Conservation (phyloP, 306 rosid genomes). For the Fragaria iinumae region DNA sequence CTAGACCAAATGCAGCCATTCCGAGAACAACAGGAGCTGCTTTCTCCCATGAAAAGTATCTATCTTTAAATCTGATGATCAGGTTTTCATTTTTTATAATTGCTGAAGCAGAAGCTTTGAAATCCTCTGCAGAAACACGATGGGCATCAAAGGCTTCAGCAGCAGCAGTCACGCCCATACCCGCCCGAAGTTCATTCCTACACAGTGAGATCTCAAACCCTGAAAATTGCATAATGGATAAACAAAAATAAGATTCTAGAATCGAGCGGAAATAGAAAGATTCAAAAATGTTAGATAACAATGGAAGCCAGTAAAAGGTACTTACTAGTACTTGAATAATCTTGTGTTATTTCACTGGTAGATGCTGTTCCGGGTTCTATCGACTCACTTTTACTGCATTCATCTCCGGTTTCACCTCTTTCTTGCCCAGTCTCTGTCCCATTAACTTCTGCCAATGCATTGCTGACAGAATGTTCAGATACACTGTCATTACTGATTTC, state of each 20-base stretch:
- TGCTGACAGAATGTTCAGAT: constrained; percentile 19
- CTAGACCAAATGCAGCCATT: constrained; percentile 62
- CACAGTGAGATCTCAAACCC: constrained; percentile 89
- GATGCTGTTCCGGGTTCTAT: constrained; percentile 36
- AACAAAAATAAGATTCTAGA: constrained; percentile 23
- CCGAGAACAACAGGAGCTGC: constrained; percentile 90
- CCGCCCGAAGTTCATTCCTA: constrained; percentile 63
- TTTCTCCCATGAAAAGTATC: constrained; percentile 80
- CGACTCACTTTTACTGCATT: constrained; percentile 29
- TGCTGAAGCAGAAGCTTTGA: constrained; percentile 54
- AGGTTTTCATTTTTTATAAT: constrained; percentile 69
- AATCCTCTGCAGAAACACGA: constrained; percentile 56
- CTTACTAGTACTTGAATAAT: constrained; percentile 43
- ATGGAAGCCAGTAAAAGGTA: constrained; percentile 19
- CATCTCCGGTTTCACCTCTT: constrained; percentile 30
- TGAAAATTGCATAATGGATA: constrained; percentile 34
- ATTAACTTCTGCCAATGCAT: constrained; percentile 28
- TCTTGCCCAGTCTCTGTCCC: constrained; percentile 31
- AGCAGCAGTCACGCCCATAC: constrained; percentile 82
- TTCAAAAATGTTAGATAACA: constrained; percentile 27
- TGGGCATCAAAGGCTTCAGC: constrained; percentile 68
- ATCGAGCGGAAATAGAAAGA: constrained; percentile 20
- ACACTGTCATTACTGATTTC: neutral
- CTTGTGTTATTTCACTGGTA: constrained; percentile 38
- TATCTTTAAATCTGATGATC: constrained; percentile 56